A percentile compares a stretch with the other conserved stretches of the same genome.
Evolutionary conservation across 805 yeast species (phyloP).

Genomic region (Candida coleopterorum): DNA sequence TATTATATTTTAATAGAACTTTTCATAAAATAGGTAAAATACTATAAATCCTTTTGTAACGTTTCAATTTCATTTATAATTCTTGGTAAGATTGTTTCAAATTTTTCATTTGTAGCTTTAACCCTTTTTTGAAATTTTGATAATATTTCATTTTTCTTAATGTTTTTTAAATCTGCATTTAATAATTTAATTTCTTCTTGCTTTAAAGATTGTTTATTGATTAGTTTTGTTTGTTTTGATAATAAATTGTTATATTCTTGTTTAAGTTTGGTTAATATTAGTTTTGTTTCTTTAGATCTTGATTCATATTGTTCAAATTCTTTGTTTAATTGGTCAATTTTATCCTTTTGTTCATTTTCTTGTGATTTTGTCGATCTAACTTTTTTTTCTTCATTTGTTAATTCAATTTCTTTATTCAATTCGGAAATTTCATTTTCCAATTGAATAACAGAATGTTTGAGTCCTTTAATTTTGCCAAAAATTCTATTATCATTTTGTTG

Average conservation of each 20-base stretch:
- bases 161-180: slow-evolving; percentile 21
- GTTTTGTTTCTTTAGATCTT: slow-evolving; percentile 17
- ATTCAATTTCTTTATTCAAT: slow-evolving; percentile 16
- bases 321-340: slow-evolving; percentile 20
- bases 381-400: slow-evolving; percentile 11
- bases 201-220: slow-evolving; percentile 19
- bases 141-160: slow-evolving; percentile 22
- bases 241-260: slow-evolving; percentile 17
- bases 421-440: slow-evolving; percentile 30
- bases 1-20: slow-evolving; percentile 57
- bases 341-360: slow-evolving; percentile 14
- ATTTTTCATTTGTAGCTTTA: slow-evolving; percentile 27
- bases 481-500: slow-evolving; percentile 24
- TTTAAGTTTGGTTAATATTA: slow-evolving; percentile 18
- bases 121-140: slow-evolving; percentile 22
- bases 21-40: slow-evolving; percentile 45
- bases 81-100: slow-evolving; percentile 31
- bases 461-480: slow-evolving; percentile 35
- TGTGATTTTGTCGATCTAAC: slow-evolving; percentile 14
- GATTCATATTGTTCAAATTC: slow-evolving; percentile 20
- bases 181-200: slow-evolving; percentile 22
- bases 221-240: slow-evolving; percentile 22
- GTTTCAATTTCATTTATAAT: slow-evolving; percentile 21
- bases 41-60: slow-evolving; percentile 27
- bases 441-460: slow-evolving; percentile 36